These are phyloP conservation scores for Alternaria sp. DNA, from an alignment of 2,329 filamentous ascomycete species.

Conservation along the genomic window DNA sequence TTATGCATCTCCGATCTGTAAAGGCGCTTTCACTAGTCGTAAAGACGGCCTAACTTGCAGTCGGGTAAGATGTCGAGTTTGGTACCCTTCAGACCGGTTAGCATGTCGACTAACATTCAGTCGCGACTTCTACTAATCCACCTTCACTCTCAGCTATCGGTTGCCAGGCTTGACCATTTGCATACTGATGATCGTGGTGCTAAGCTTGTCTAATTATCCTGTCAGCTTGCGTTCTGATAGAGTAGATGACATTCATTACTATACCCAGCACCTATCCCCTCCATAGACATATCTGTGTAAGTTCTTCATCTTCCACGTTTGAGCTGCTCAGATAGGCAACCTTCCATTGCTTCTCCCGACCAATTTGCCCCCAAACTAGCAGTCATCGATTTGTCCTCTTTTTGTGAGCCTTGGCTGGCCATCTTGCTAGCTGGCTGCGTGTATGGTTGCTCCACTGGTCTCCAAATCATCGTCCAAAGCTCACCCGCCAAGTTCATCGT, in stretches of 20 bases:
- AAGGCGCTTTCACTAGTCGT: too few relatives aligned
- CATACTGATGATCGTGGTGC: too few relatives aligned
- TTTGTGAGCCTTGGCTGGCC: background rate
- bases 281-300: background rate
- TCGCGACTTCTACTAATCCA: background rate
- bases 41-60: background rate
- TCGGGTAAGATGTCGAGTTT: background rate
- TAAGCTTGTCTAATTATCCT: too few relatives aligned
- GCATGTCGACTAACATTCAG: background rate
- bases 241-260: background rate
- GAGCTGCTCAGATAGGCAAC: background rate
- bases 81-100: background rate
- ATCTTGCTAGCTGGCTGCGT: background rate
- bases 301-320: background rate
- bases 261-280: background rate
- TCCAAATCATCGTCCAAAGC: slow-evolving; percentile 27
- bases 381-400: background rate
- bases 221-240: background rate
- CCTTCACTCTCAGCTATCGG: background rate
- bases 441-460: background rate
- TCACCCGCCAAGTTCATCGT: slow-evolving; percentile 25
- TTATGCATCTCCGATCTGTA: background rate
- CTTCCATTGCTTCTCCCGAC: background rate
- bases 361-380: background rate
- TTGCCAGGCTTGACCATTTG: background rate